A percentile compares a stretch with the other conserved stretches of the same genome.
Conservation (phyloP, 768 basidiomycete species). For the Neoboletus brunneissimus region DNA sequence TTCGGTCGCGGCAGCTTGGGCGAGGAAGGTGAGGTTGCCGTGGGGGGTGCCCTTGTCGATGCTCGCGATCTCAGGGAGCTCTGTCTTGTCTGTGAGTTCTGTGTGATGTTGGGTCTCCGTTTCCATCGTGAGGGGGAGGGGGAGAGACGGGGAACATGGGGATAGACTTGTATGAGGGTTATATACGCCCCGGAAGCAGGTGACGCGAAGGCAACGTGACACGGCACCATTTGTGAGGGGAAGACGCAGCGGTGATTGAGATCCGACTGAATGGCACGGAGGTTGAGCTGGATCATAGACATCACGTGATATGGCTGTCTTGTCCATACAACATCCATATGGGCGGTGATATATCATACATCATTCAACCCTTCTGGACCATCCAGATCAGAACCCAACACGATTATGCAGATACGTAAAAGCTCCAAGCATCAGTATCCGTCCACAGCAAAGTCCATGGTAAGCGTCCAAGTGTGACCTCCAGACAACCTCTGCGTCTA, state of each 20-base stretch:
- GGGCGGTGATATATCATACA: no score
- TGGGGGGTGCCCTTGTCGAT: constrained; percentile 7
- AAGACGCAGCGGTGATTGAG: no score
- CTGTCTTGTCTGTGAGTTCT: constrained; percentile 10
- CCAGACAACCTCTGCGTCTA: no score
- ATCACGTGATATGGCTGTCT: no score
- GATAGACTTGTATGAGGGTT: background rate
- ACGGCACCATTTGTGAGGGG: no score
- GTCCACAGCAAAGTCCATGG: no score
- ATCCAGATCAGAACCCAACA: no score
- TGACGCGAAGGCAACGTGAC: background rate
- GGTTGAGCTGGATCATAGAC: background rate
- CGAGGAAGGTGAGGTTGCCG: constrained; percentile 20
- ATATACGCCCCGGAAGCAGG: background rate
- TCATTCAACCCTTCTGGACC: no score
- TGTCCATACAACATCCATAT: no score
- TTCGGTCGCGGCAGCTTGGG: constrained; percentile 20
- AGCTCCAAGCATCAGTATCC: no score
- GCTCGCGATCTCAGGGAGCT: constrained; percentile 1
- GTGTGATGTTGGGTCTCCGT: background rate
- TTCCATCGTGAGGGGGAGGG: constrained; percentile 1
- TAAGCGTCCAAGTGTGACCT: no score
- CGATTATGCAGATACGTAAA: no score
- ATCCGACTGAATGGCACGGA: background rate
- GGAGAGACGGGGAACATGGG: background rate